Conservation (phyloP, 306 rosid genomes). For the Gastrolobium bilobum region DNA sequence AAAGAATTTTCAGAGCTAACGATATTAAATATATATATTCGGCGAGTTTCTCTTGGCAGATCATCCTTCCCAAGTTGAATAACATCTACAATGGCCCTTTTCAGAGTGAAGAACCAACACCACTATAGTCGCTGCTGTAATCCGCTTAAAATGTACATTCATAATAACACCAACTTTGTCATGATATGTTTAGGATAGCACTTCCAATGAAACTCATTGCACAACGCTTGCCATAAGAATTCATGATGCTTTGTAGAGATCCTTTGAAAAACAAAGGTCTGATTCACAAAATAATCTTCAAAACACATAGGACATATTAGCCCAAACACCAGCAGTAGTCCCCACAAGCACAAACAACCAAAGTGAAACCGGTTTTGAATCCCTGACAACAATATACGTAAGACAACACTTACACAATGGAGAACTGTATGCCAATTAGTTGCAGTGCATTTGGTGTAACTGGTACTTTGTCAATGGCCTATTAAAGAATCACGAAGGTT, state of each 20-base stretch:
- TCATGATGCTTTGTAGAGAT: too few relatives aligned
- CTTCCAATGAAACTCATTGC: constrained; percentile 2
- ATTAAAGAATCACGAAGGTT: neutral
- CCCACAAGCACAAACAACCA: neutral
- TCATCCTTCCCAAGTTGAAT: constrained; percentile 8
- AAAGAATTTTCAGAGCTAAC: neutral
- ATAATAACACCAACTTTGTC: neutral
- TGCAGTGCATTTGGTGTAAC: neutral
- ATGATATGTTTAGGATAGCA: constrained; percentile 30
- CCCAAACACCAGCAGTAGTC: neutral
- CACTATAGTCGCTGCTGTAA: neutral
- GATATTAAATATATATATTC: neutral
- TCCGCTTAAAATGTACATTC: neutral
- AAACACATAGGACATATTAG: too few relatives aligned
- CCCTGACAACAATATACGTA: neutral
- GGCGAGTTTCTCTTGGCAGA: neutral
- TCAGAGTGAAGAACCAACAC: constrained; percentile 18
- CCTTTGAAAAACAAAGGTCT: too few relatives aligned
- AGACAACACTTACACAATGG: neutral
- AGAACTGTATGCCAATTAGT: neutral
- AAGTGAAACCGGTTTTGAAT: neutral
- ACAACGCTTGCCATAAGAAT: too few relatives aligned
- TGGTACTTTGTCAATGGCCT: constrained; percentile 8
- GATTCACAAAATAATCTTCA: too few relatives aligned
- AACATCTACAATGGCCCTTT: neutral